Evolutionary conservation across 805 yeast genomes (phyloP), one percentile per base, ranked within the genome.

Genomic region (Lipomyces chichibuensis): DNA sequence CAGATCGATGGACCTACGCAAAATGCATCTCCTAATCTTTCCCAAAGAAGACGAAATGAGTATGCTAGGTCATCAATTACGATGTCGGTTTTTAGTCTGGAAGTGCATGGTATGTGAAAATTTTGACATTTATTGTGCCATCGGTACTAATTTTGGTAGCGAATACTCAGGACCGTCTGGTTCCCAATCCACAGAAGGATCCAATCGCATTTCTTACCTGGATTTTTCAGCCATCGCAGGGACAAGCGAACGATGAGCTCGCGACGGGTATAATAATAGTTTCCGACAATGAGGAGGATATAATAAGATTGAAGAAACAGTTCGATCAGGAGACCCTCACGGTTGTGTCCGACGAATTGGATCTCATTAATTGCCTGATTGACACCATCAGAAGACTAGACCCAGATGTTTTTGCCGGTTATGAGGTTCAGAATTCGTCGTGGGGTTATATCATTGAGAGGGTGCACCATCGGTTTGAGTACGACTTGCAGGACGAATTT

Each of bases 391-490:
- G 86, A 23, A 71, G 80, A 1, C 81, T 86, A 61, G 98, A 95
- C 74, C 98, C 98, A 0, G 99, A 95, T 75, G 85, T 95, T 37
- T 74, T 95, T 5, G 83, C 91, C 0, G 98, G 98, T 0, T 95
- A 84, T 75, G 99, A 95, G 74, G 83, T 91, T 5, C 90, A 91
- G 69, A 79, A 87, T 0, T 73, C 84, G 0, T 91, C 98, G 0
- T 94, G 98, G 98, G 98, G 99, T 0, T 95, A 90, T 73, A 62
- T 93, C 0, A 82, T 90, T 32, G 95, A 90, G 62, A 76, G 99
- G 33, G 75, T 74, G 57, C 29, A 62, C 20, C 68, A 65, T 0
- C 77, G 74, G 1, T 82, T 82, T 72, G 84, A 84, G 1, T 77
- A 83, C 13, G 89, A 91, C 71, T 70, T 92, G 2, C 75, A 84